Base-by-base conservation (phyloP, 2,329 filamentous ascomycete species). In the Diaporthe longicolla region DNA sequence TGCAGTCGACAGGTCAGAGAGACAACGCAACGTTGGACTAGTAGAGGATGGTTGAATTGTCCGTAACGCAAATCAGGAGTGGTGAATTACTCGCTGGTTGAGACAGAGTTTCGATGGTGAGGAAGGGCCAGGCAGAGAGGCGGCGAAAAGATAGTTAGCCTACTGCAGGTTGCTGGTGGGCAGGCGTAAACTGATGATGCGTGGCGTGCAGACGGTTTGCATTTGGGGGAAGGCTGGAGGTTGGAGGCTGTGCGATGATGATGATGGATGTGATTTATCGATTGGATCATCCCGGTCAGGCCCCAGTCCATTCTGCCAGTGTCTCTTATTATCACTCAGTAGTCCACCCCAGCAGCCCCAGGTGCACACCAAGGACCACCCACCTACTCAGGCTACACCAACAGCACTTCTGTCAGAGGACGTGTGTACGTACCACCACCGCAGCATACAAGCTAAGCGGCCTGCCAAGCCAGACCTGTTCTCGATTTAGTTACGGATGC, bases 221-320 rank as follows among this genome's bases (percentile, higher is more conserved):
- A 17, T n/a, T 52, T 24, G 63, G 63, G 45, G 63, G 63, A 68
- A 68, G 63, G 63, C 63, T 68, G 48, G 63, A 54, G 32, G 63
- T 40, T 54, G 63, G 11, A 50, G 61, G 43, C 43, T 52, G 63
- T 66, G 45, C 24, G 63, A 54, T 68, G 48, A 68, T 68, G 48
- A 68, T 68, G 63, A 68, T 54, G 63, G 32, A 40, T 54, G 63
- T 68, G 63, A 68, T 40, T 26, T 54, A 68, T 54, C 48, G 48
- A 68, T 68, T 68, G 63, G 48, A 68, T 43, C 26, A 48, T 48
- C 59, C 59, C 40, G 29, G 57, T 24, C 57, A 35, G 10, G 59
- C 29, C 59, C 58, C 24, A 45, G 37, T 61, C 37, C 37, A 61
- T n/a, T n/a, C n/a, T n/a, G n/a, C n/a, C n/a, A n/a, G n/a, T n/a